Conservation (phyloP, 192 early-diverging fungal species). For the Coemansia furcata region DNA sequence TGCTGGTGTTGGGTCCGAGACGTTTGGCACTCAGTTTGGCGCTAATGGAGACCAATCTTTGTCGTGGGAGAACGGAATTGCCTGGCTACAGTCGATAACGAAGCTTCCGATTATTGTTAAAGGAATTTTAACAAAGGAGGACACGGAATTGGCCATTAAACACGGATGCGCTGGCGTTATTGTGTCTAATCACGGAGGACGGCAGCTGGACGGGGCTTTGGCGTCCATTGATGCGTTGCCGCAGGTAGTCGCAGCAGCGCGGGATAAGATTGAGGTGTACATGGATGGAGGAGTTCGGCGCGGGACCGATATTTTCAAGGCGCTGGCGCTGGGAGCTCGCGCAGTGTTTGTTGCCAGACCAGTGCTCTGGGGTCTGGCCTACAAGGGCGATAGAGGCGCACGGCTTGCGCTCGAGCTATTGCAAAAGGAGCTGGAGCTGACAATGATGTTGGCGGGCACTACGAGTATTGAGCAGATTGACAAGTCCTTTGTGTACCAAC, state of each 20-base stretch:
- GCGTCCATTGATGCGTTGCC: slow-evolving; percentile 84
- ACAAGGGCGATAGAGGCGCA: slow-evolving; percentile 87
- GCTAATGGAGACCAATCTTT: slow-evolving; percentile 69
- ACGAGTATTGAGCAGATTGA: slow-evolving; percentile 65
- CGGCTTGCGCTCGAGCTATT: slow-evolving; percentile 71
- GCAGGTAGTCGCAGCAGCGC: slow-evolving; percentile 80
- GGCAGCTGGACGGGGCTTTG: slow-evolving; percentile 84
- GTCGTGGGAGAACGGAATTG: slow-evolving; percentile 80
- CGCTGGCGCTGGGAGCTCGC: slow-evolving; percentile 89
- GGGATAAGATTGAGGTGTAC: slow-evolving; percentile 75
- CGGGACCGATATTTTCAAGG: slow-evolving; percentile 94
- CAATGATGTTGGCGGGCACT: slow-evolving; percentile 76
- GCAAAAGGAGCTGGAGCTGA: slow-evolving; percentile 82
- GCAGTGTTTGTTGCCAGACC: slow-evolving; percentile 65
- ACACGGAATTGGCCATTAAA: slow-evolving; percentile 81
- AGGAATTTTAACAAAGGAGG: slow-evolving; percentile 87
- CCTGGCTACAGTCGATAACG: slow-evolving; percentile 84
- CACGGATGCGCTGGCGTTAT: slow-evolving; percentile 81
- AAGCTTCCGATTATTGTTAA: slow-evolving; percentile 88
- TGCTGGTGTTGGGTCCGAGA: slow-evolving; percentile 18
- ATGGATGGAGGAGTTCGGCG: slow-evolving; percentile 92
- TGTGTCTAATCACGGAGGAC: slow-evolving; percentile 95
- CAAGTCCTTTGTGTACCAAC: slow-evolving; percentile 49
- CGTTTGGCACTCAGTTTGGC: slow-evolving; percentile 48
- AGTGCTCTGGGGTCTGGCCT: slow-evolving; percentile 77